These are phyloP conservation scores for Stephania cephalantha DNA, from an alignment of 164 flowering plant genomes.

Conservation along the genomic window DNA sequence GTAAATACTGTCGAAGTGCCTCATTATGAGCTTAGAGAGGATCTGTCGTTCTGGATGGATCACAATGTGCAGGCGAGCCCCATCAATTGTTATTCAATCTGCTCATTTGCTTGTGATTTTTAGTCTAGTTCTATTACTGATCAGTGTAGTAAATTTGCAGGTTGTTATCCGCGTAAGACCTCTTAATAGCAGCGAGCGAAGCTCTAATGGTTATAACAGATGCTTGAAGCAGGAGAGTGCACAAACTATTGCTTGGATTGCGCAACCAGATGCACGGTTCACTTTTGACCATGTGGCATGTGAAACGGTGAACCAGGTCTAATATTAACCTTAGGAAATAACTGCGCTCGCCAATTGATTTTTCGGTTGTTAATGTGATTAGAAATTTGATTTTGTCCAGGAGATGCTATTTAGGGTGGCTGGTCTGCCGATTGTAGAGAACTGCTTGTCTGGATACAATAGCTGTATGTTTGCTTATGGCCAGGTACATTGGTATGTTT, in stretches of 20 bases:
- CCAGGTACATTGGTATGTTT: slow-evolving; percentile 50
- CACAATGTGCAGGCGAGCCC: slow-evolving; percentile 88
- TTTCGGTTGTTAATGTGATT: neutral
- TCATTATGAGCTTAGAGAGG: slow-evolving; percentile 85
- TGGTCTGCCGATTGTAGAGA: slow-evolving; percentile 95
- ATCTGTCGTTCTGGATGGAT: slow-evolving; percentile 96
- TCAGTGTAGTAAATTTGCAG: slow-evolving; percentile 25
- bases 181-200: slow-evolving; percentile 66
- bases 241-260: slow-evolving; percentile 80
- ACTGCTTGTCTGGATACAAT: slow-evolving; percentile 94
- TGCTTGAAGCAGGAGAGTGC: slow-evolving; percentile 94
- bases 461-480: slow-evolving; percentile 99
- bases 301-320: slow-evolving; percentile 89
- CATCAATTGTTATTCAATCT: neutral
- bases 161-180: slow-evolving; percentile 93
- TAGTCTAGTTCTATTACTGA: neutral
- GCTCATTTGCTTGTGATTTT: neutral
- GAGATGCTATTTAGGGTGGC: slow-evolving; percentile 86
- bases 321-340: slow-evolving; percentile 6
- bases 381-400: slow-evolving; percentile 37
- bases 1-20: slow-evolving; percentile 87
- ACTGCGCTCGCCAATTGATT: neutral
- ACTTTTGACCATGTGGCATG: slow-evolving; percentile 98
- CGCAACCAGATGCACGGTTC: slow-evolving; percentile 88
- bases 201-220: slow-evolving; percentile 56